Percentiles rank a stretch among this genome's conserved stretches.
Conservation (phyloP, 2,329 filamentous ascomycete genomes). For the Colletotrichum limetticola region DNA sequence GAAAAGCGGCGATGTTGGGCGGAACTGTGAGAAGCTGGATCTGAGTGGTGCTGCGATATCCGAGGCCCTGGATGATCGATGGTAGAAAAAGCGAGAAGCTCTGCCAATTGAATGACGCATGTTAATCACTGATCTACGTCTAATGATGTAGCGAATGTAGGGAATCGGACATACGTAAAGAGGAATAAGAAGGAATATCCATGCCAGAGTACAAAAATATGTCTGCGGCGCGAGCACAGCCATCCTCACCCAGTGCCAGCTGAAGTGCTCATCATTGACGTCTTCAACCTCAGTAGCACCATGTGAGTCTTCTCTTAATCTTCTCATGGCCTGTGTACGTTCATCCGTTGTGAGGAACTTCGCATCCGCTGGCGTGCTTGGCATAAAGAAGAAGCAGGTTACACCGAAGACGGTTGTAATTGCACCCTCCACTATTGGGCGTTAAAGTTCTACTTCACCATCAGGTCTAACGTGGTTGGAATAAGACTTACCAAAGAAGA, state of each 20-base stretch:
- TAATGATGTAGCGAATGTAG: background rate
- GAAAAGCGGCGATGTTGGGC: background rate
- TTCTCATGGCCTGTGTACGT: background rate
- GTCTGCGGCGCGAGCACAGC: conserved; percentile 43
- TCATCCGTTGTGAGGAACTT: background rate
- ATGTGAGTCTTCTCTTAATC: background rate
- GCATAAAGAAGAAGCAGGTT: background rate
- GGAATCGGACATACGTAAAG: background rate
- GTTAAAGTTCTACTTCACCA: background rate
- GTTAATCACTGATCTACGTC: background rate
- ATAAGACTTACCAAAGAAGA: background rate
- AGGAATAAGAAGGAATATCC: background rate
- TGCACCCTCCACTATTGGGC: background rate
- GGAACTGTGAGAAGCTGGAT: background rate
- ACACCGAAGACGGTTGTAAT: background rate
- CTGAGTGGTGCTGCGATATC: background rate
- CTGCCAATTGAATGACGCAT: background rate
- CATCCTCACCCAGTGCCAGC: conserved; percentile 52
- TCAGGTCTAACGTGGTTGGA: too few species aligned
- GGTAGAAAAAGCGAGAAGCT: background rate
- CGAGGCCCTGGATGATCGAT: background rate
- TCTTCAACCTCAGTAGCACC: conserved; percentile 23
- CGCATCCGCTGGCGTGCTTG: background rate
- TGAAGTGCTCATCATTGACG: conserved; percentile 50
- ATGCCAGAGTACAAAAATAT: conserved; percentile 36